These are phyloP conservation scores for Syzygium syzygioides DNA, from an alignment of 441 rosid genomes.

Conservation along the genomic window DNA sequence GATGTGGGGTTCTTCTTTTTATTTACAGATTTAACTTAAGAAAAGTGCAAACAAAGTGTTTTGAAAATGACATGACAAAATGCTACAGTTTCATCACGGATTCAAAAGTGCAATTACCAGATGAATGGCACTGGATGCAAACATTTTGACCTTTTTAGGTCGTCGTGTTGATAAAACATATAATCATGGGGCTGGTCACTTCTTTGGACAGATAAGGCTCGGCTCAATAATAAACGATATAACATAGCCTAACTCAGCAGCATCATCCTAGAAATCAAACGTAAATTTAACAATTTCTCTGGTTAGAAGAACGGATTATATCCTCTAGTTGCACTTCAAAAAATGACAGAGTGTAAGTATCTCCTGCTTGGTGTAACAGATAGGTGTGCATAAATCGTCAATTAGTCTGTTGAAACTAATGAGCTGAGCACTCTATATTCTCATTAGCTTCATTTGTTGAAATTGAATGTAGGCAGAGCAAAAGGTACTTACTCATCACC, in stretches of 20 bases:
- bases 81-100: not conserved
- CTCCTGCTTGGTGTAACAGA: not conserved
- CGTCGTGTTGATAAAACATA: not conserved
- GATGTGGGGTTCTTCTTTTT: not conserved
- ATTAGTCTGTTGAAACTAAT: not conserved
- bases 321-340: not conserved
- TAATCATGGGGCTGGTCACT: not conserved
- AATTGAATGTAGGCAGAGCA: not conserved
- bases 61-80: not conserved
- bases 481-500: not conserved
- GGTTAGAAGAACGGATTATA: not conserved
- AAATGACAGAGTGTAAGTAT: not conserved
- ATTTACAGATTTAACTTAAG: not conserved
- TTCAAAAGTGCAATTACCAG: not conserved
- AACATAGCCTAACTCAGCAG: not conserved
- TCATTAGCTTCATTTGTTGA: not conserved
- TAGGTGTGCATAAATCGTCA: not conserved
- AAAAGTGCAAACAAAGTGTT: not conserved
- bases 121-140: not conserved
- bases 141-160: not conserved
- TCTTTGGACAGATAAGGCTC: not conserved
- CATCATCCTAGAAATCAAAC: not conserved
- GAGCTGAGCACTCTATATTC: not conserved
- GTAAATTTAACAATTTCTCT: not conserved
- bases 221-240: not conserved